These are phyloP conservation scores for Seiridium cupressi DNA, from an alignment of 2,329 filamentous ascomycete species.

Conservation along the genomic window DNA sequence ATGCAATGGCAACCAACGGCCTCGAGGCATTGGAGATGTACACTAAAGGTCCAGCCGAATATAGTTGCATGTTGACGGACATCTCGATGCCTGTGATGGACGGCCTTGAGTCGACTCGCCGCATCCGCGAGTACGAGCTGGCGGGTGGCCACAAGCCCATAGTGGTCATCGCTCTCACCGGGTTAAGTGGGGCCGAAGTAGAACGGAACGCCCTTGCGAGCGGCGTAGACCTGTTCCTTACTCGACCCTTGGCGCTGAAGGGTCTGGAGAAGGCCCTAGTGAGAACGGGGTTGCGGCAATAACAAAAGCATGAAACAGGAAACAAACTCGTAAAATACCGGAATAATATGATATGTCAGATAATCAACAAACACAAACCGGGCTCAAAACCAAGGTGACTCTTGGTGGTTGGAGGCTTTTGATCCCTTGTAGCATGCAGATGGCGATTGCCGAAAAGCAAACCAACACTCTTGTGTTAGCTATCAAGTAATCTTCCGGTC, in stretches of 20 bases:
- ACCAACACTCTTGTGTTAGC: too few relatives aligned
- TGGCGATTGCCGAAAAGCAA: too few relatives aligned
- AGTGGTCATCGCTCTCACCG: conserved; percentile 43
- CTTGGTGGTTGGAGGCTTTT: too few relatives aligned
- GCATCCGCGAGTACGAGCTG: conserved; percentile 39
- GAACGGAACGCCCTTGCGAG: conserved; percentile 43
- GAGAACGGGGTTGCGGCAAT: not conserved
- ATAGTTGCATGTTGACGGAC: conserved; percentile 13
- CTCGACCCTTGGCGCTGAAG: conserved; percentile 34
- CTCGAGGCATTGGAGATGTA: conserved; percentile 34
- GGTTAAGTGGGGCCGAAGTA: conserved; percentile 39
- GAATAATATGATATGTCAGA: too few relatives aligned
- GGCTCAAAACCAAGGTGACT: too few relatives aligned
- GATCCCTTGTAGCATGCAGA: too few relatives aligned
- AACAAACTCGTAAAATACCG: too few relatives aligned
- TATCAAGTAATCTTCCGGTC: too few relatives aligned
- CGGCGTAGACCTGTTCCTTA: conserved; percentile 45
- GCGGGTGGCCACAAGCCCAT: conserved; percentile 32
- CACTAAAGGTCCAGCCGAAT: conserved; percentile 14
- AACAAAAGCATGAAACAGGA: not conserved
- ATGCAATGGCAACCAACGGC: conserved; percentile 33
- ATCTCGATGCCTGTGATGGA: conserved; percentile 47
- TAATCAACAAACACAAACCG: too few relatives aligned
- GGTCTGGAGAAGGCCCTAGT: not conserved
- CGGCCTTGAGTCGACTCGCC: conserved; percentile 36